phyloP scores from a whole-genome alignment of 164 flowering plant genomes.

The Houttuynia cordata region DNA sequence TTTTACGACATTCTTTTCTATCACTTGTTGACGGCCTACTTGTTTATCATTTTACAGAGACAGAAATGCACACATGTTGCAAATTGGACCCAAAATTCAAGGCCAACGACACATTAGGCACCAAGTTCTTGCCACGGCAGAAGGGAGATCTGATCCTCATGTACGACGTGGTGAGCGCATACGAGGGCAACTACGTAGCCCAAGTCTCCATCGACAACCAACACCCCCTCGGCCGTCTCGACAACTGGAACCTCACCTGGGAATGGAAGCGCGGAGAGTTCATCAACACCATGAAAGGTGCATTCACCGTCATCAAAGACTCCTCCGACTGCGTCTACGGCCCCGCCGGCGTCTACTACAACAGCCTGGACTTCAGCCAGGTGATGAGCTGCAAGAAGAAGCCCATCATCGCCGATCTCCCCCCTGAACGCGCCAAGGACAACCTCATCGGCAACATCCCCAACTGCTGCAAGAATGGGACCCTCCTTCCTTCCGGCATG shows the following conservation, averaged over 20 bases:
- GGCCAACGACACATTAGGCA: constrained; percentile 14
- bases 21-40: no score
- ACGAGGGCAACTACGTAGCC: constrained; percentile 36
- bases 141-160: constrained; percentile 46
- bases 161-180: constrained; percentile 41
- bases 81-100: constrained; percentile 21
- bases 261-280: constrained; percentile 88
- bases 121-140: constrained; percentile 32
- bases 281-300: constrained; percentile 64
- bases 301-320: constrained; percentile 44
- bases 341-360: constrained; percentile 32
- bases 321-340: constrained; percentile 55
- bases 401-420: constrained; percentile 58
- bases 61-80: constrained; percentile 41
- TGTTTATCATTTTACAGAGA: constrained; percentile 20
- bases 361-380: constrained; percentile 42
- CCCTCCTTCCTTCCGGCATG: constrained; percentile 43
- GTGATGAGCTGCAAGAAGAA: constrained; percentile 54
- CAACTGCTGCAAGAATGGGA: constrained; percentile 58
- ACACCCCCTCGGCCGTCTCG: constrained; percentile 55
- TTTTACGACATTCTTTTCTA: no score
- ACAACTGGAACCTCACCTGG: constrained; percentile 85
- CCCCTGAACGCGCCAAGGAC: constrained; percentile 35
- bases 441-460: constrained; percentile 51
- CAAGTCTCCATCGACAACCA: constrained; percentile 51